Percentiles rank a stretch among this genome's conserved stretches.
These are phyloP conservation scores for Boletus subcaerulescens DNA, from an alignment of 768 basidiomycete species.

Conservation along the genomic window DNA sequence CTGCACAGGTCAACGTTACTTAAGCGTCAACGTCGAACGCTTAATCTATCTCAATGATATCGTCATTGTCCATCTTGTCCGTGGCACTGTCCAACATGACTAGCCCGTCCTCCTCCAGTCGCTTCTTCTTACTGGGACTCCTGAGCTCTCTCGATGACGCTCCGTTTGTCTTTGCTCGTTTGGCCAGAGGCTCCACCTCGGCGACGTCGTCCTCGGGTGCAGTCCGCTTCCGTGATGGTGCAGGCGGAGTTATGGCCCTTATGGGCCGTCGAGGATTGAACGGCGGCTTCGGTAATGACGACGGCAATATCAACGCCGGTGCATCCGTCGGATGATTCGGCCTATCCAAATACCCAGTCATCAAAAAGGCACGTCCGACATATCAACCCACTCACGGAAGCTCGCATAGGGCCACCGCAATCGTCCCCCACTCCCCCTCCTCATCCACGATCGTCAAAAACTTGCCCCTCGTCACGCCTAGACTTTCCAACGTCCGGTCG, in stretches of 20 bases:
- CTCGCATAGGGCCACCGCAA: conserved; percentile 64
- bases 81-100: conserved; percentile 59
- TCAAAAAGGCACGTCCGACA: background rate
- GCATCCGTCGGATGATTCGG: conserved; percentile 52
- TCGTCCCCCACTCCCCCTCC: conserved; percentile 69
- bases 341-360: conserved; percentile 30
- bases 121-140: conserved; percentile 63
- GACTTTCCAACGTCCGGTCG: conserved; percentile 73
- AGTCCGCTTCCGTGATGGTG: conserved; percentile 54
- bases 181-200: conserved; percentile 56
- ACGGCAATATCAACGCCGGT: conserved; percentile 60
- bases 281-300: conserved; percentile 58
- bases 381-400: conserved; percentile 60
- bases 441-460: conserved; percentile 90
- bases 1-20: no score
- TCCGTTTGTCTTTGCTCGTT: conserved; percentile 45
- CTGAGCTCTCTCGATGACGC: conserved; percentile 17
- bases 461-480: conserved; percentile 78
- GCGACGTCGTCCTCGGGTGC: conserved; percentile 57
- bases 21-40: background rate
- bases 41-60: conserved; percentile 59
- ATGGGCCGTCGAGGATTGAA: conserved; percentile 40
- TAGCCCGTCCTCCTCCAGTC: conserved; percentile 73
- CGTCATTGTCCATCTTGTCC: conserved; percentile 53
- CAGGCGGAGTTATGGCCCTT: conserved; percentile 35